Conservation (phyloP, 192 early-diverging fungal species). For the Linnemannia zychae region DNA sequence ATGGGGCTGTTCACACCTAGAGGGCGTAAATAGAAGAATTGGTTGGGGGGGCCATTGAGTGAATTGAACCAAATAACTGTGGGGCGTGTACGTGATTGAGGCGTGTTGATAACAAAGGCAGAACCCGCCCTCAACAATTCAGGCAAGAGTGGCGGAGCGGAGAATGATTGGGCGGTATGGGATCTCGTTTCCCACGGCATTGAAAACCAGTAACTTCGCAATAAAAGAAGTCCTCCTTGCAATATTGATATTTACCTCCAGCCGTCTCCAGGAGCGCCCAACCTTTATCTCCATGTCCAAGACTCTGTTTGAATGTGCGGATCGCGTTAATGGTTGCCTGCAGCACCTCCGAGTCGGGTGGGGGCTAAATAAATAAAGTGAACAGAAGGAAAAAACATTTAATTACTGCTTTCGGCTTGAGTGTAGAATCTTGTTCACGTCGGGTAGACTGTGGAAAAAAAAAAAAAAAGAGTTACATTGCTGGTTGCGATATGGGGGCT, state of each 20-base stretch:
- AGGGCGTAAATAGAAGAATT: not conserved
- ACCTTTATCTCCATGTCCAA: slow-evolving; percentile 48
- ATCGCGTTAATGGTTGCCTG: slow-evolving; percentile 57
- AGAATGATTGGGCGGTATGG: slow-evolving; percentile 2
- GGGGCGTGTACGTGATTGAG: not conserved
- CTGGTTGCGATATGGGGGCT: slow-evolving; percentile 80
- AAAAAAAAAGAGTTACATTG: slow-evolving; percentile 42
- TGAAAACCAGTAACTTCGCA: not conserved
- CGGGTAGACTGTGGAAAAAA: not conserved
- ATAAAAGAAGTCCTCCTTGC: not conserved
- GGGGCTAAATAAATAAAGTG: slow-evolving; percentile 55
- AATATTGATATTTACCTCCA: slow-evolving; percentile 70
- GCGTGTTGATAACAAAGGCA: too few relatives aligned
- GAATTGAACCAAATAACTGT: not conserved
- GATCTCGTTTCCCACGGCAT: slow-evolving; percentile 7
- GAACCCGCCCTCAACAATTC: not conserved
- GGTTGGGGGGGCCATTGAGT: not conserved
- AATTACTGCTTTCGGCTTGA: not conserved
- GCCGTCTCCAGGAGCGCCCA: slow-evolving; percentile 81
- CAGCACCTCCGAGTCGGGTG: slow-evolving; percentile 60
- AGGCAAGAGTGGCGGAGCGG: not conserved
- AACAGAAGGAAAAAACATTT: not conserved
- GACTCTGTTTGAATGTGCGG: slow-evolving; percentile 37
- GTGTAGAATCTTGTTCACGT: slow-evolving; percentile 1
- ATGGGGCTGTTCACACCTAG: slow-evolving; percentile 78